Percentiles rank a stretch among this genome's conserved stretches.
Conservation (phyloP, 2,329 filamentous ascomycete species). For the Byssothecium circinans region DNA sequence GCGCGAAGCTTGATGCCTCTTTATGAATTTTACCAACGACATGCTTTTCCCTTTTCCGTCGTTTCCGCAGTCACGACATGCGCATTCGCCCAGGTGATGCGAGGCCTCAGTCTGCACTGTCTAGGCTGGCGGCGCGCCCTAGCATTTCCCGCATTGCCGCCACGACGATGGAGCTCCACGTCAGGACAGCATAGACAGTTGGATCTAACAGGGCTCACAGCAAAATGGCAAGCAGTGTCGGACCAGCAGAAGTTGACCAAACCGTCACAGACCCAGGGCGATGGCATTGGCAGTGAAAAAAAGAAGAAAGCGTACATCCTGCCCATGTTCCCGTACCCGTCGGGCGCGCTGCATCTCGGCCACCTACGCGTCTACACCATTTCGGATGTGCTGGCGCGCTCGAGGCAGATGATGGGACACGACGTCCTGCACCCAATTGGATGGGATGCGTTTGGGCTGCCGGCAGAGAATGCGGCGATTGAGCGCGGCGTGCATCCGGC, state of each 20-base stretch:
- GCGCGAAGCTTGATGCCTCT: background rate
- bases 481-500: conserved; percentile 77
- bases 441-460: conserved; percentile 90
- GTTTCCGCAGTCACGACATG: conserved; percentile 14
- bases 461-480: conserved; percentile 88
- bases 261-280: background rate
- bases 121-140: conserved; percentile 28
- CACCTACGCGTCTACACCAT: conserved; percentile 90
- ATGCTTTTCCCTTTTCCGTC: background rate
- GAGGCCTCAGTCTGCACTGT: conserved; percentile 25
- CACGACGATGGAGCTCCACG: conserved; percentile 1
- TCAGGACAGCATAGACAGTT: conserved; percentile 1
- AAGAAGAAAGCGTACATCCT: conserved; percentile 65
- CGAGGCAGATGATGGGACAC: conserved; percentile 71
- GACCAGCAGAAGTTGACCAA: conserved; percentile 17
- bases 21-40: too few species aligned
- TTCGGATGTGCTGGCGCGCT: conserved; percentile 80
- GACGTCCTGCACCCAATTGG: conserved; percentile 86
- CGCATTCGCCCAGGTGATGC: conserved; percentile 30
- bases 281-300: conserved; percentile 19
- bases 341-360: conserved; percentile 81
- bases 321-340: conserved; percentile 93
- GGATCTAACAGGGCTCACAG: conserved; percentile 19
- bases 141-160: conserved; percentile 10
- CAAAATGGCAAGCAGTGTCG: conserved; percentile 60